phyloP scores from a whole-genome alignment of 31 red algal genomes.

The Bonnemaisonia californica region DNA sequence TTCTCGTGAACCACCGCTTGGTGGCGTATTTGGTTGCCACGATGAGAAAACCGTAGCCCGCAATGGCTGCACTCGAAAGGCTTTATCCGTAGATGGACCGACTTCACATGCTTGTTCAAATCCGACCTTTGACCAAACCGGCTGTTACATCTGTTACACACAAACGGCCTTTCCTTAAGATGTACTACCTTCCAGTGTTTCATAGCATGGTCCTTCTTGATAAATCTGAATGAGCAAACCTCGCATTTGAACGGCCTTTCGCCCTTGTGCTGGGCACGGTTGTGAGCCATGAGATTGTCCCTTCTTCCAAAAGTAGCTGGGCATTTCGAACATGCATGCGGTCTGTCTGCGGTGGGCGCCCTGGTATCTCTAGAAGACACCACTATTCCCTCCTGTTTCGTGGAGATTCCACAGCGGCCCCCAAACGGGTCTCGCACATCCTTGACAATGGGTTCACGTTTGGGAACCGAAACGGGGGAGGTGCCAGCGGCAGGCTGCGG shows the following conservation, averaged over 20 bases:
- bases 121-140: conserved; percentile 67
- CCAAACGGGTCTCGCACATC: background rate
- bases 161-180: conserved; percentile 67
- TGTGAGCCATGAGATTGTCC: conserved; percentile 50
- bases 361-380: background rate
- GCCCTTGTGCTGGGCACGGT: conserved; percentile 47
- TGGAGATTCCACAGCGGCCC: background rate
- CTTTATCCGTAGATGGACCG: conserved; percentile 71
- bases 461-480: background rate
- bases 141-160: conserved; percentile 58
- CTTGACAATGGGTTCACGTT: background rate
- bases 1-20: conserved; percentile 77
- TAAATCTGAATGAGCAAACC: conserved; percentile 52
- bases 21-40: conserved; percentile 72
- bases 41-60: conserved; percentile 67
- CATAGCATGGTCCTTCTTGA: conserved; percentile 70
- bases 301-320: conserved; percentile 35
- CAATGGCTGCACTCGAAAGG: conserved; percentile 71
- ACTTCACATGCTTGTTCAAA: conserved; percentile 64
- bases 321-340: conserved; percentile 39
- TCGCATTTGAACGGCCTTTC: conserved; percentile 59
- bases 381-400: background rate
- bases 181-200: conserved; percentile 78
- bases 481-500: background rate
- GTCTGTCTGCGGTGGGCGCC: background rate